phyloP scores from a whole-genome alignment of 2,329 filamentous ascomycete genomes.

The Aspergillus hiratsukae region DNA sequence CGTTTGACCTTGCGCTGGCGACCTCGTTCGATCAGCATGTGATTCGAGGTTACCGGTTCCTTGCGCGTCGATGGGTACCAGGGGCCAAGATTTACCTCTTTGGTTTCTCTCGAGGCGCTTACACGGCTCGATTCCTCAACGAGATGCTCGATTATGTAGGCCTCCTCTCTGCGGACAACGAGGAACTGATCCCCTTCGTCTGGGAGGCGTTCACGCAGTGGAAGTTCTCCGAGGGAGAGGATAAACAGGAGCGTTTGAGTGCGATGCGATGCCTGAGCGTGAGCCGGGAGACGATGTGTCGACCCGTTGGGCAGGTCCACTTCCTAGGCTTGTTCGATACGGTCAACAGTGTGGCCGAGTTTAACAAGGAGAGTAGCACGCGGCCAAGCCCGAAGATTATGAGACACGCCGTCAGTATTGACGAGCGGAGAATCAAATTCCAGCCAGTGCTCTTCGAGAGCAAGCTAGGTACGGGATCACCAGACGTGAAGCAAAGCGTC shows the following conservation, averaged over 20 bases:
- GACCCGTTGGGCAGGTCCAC: constrained; percentile 11
- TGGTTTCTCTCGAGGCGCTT: constrained; percentile 22
- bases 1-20: constrained; percentile 12
- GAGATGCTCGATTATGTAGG: constrained; percentile 20
- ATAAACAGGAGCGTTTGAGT: background rate
- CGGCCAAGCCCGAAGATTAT: constrained; percentile 42
- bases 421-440: constrained; percentile 52
- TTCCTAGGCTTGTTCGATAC: constrained; percentile 26
- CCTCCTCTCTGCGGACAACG: constrained; percentile 16
- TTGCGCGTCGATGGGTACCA: constrained; percentile 13
- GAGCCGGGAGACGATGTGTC: constrained; percentile 16
- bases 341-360: constrained; percentile 21
- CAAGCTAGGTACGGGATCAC: background rate
- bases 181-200: constrained; percentile 16
- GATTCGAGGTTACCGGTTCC: constrained; percentile 17
- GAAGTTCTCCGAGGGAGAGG: constrained; percentile 11
- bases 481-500: background rate
- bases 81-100: constrained; percentile 20
- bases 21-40: constrained; percentile 18
- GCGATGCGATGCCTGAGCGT: constrained; percentile 6
- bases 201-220: constrained; percentile 14
- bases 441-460: constrained; percentile 18
- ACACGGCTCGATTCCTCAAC: constrained; percentile 21
- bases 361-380: constrained; percentile 10
- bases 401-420: constrained; percentile 51